These are phyloP conservation scores for Metschnikowia baotianmanensis DNA, from an alignment of 805 yeast species.

Conservation along the genomic window DNA sequence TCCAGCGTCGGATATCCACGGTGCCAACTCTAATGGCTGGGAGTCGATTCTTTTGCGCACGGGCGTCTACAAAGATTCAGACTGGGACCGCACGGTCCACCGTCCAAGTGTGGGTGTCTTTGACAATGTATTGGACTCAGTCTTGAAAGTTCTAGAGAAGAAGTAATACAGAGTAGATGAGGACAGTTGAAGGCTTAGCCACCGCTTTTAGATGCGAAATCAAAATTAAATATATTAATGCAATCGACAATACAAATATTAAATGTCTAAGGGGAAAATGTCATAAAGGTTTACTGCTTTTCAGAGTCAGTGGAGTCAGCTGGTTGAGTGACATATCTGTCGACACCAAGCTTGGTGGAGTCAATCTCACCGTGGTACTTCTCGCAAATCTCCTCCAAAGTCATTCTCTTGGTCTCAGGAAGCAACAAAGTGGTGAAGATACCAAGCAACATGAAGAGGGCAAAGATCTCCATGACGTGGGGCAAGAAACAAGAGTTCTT, in stretches of 20 bases:
- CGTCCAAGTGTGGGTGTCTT: constrained; percentile 50
- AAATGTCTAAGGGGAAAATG: neutral
- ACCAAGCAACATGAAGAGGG: constrained; percentile 88
- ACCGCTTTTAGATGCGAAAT: too few species aligned
- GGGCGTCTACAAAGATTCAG: constrained; percentile 77
- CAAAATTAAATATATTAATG: constrained; percentile 4
- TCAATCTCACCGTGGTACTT: constrained; percentile 77
- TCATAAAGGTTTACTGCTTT: constrained; percentile 17
- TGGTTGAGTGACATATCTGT: constrained; percentile 35
- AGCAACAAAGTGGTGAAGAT: constrained; percentile 59
- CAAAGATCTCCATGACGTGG: constrained; percentile 92
- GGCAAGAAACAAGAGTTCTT: constrained; percentile 72
- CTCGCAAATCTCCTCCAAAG: constrained; percentile 81
- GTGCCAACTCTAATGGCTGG: constrained; percentile 90
- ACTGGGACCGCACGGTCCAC: constrained; percentile 38
- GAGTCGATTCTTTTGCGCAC: constrained; percentile 78
- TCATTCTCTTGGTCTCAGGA: constrained; percentile 91
- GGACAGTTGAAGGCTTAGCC: too few species aligned
- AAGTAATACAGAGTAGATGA: neutral
- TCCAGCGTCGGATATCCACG: constrained; percentile 88
- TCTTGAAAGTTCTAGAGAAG: constrained; percentile 23
- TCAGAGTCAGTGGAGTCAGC: constrained; percentile 38
- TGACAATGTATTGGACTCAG: constrained; percentile 48
- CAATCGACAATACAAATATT: neutral
- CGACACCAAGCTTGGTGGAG: constrained; percentile 39